Base-by-base conservation (phyloP, 805 yeast genomes). In the Saturnispora sanitii region DNA sequence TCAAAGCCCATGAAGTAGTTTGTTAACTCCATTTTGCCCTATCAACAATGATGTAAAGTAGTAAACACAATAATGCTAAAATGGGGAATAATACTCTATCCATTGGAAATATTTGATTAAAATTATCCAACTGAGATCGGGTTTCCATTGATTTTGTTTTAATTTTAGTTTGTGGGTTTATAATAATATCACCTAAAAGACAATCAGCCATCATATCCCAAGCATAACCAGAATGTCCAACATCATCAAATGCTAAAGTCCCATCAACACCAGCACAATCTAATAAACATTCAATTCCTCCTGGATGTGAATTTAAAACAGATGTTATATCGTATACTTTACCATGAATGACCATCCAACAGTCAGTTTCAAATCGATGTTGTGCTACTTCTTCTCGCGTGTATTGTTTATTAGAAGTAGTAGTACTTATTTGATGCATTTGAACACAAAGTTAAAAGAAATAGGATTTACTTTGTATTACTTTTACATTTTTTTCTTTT, bases 201-300 rank as follows among this genome's bases (percentile, higher is more conserved):
- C 71, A 79, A 34, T 88, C 95, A 46, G 81, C 83, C 47, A 90
- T 65, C 72, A 88, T 80, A 39, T 84, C 92, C 58, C 83, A 82
- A 1, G 96, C 94, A 35, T 80, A 66, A 46, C 83, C 90, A 4
- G 92, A 78, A 60, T 90, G 96, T 3, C 65, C 64, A 17, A 66
- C 67, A 54, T 90, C 96, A 29, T 75, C 78, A 49, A 77, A 78
- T 19, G 78, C 73, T 37, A 58, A 64, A 12, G 84, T 77, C 40
- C 87, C 88, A 58, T 86, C 95, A 45, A 71, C 70, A 33, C 95
- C 95, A 25, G 82, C 94, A 55, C 77, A 71, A 51, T 84, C 94
- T 38, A 75, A 62, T 43, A 85, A 67, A 25, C 84, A 82, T 56
- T 84, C 95, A 42, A 79, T 81, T 43, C 95, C 95, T 56, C 95